Conservation (phyloP, 371 early-diverging fungal genomes). For the Mortierella sp. region DNA sequence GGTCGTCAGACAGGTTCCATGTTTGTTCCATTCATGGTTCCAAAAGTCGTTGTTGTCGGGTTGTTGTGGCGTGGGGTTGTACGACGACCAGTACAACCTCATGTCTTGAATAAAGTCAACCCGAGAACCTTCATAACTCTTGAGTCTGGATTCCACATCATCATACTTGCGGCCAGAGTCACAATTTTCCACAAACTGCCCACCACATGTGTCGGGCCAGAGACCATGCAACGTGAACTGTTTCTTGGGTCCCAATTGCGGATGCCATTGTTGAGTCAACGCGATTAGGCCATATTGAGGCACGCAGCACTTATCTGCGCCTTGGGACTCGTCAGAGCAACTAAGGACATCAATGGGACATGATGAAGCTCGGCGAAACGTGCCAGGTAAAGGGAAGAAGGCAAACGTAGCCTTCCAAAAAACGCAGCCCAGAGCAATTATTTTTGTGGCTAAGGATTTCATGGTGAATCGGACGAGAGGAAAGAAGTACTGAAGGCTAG, state of each 20-base stretch:
- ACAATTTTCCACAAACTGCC: slow-evolving; percentile 64
- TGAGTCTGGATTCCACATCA: slow-evolving; percentile 20
- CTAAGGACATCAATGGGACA: slow-evolving; percentile 62
- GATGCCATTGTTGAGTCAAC: slow-evolving; percentile 64
- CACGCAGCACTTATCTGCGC: slow-evolving; percentile 71
- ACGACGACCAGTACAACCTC: slow-evolving; percentile 80
- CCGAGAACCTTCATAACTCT: too few relatives aligned
- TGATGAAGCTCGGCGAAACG: slow-evolving; percentile 17
- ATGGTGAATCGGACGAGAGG: too few relatives aligned
- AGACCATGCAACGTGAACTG: slow-evolving; percentile 80
- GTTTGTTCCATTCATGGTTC: slow-evolving; percentile 83
- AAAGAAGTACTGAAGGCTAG: too few relatives aligned
- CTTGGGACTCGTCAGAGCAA: slow-evolving; percentile 38
- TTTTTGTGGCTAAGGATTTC: background rate
- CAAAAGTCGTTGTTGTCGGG: slow-evolving; percentile 49
- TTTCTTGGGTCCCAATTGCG: slow-evolving; percentile 60
- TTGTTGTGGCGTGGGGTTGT: slow-evolving; percentile 54
- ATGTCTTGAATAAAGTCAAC: slow-evolving; percentile 61
- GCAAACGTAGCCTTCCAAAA: slow-evolving; percentile 1
- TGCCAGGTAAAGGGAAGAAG: background rate
- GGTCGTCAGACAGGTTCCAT: slow-evolving; percentile 79
- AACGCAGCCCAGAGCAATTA: background rate
- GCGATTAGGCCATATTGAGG: slow-evolving; percentile 74
- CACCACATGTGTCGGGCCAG: slow-evolving; percentile 86
- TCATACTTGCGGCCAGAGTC: slow-evolving; percentile 66